Percentiles rank a stretch among this genome's conserved stretches.
These are phyloP conservation scores for Globisporangium carolinianum DNA, from an alignment of 352 stramenopile species.

Conservation along the genomic window DNA sequence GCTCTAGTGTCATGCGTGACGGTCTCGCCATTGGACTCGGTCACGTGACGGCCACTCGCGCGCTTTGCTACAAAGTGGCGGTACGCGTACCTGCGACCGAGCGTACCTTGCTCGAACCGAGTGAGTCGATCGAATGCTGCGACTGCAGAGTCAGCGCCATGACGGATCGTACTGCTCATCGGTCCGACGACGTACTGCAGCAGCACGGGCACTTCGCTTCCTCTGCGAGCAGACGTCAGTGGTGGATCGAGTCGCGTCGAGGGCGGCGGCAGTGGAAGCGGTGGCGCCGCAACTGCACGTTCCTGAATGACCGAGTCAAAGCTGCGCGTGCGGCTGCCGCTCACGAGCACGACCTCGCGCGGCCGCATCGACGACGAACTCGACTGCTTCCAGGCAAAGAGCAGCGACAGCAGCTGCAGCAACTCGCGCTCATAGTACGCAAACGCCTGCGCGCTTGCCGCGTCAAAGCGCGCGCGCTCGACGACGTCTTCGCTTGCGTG, in stretches of 20 bases:
- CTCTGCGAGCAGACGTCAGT: not conserved
- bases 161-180: not conserved
- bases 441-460: constrained; percentile 24
- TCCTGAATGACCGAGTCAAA: constrained; percentile 39
- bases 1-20: not conserved
- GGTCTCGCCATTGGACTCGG: not conserved
- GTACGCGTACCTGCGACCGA: constrained; percentile 27
- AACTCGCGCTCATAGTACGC: constrained; percentile 39
- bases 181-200: constrained; percentile 25
- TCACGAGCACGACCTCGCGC: constrained; percentile 29
- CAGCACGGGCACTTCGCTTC: constrained; percentile 8
- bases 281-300: not conserved
- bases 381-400: constrained; percentile 36
- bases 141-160: not conserved
- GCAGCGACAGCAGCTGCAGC: constrained; percentile 20
- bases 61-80: constrained; percentile 18
- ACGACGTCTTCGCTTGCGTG: constrained; percentile 40
- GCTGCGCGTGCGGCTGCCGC: constrained; percentile 20
- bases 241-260: not conserved
- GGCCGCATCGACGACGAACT: not conserved
- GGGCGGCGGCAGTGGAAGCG: not conserved
- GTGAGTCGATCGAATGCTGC: not conserved
- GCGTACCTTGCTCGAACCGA: constrained; percentile 18
- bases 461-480: constrained; percentile 34
- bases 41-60: not conserved